phyloP scores from a whole-genome alignment of 192 early-diverging fungal genomes.

The Radiomyces spectabilis region DNA sequence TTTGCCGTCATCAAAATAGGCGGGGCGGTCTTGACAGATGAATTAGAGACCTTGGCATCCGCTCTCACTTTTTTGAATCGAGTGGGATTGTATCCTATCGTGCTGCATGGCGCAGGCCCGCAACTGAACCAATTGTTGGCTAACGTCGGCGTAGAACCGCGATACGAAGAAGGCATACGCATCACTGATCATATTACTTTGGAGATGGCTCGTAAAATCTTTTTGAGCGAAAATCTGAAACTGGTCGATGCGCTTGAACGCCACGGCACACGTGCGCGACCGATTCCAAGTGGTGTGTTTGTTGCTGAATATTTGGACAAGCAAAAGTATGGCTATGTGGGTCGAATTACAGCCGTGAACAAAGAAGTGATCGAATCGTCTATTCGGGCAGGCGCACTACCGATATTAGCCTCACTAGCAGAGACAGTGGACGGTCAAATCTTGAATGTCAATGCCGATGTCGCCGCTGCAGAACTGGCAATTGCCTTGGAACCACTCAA shows the following conservation, averaged over 20 bases:
- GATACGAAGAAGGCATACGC: conserved; percentile 93
- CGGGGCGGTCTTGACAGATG: conserved; percentile 89
- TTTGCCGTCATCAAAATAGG: conserved; percentile 99
- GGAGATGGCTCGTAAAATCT: conserved; percentile 89
- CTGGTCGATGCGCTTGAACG: conserved; percentile 94
- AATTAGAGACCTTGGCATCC: conserved; percentile 87
- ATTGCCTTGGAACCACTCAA: conserved; percentile 94
- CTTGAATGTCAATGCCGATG: conserved; percentile 97
- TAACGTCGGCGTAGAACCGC: conserved; percentile 82
- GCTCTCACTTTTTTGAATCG: conserved; percentile 94
- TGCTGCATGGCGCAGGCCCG: conserved; percentile 95
- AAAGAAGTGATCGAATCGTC: conserved; percentile 89
- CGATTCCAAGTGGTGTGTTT: conserved; percentile 93
- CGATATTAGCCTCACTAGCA: conserved; percentile 91
- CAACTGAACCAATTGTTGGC: conserved; percentile 89
- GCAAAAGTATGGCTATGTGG: conserved; percentile 91
- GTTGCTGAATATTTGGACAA: conserved; percentile 92
- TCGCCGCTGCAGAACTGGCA: conserved; percentile 96
- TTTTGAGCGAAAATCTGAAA: conserved; percentile 91
- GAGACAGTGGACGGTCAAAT: conserved; percentile 94
- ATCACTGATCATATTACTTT: conserved; percentile 91
- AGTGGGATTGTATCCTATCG: conserved; percentile 96
- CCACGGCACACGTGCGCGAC: conserved; percentile 88
- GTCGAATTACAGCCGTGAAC: conserved; percentile 83
- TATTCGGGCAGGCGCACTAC: conserved; percentile 88